phyloP scores from a whole-genome alignment of 768 basidiomycete species.

The Lactarius hatsudake region DNA sequence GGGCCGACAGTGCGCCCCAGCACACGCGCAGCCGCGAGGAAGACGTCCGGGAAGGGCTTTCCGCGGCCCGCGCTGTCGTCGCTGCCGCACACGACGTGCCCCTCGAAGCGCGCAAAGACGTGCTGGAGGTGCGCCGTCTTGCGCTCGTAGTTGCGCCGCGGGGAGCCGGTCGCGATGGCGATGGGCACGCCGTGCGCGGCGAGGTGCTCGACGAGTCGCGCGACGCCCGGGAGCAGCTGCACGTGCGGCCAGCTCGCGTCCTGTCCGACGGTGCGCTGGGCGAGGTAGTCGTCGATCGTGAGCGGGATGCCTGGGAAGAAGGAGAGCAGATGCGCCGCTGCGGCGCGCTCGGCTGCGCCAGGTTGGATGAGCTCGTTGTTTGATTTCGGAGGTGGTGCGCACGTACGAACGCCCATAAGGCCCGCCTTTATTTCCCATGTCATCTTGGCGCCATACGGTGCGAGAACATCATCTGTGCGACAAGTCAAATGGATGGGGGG shows the following conservation, averaged over 20 bases:
- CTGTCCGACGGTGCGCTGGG: constrained; percentile 53
- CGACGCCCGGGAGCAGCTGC: constrained; percentile 68
- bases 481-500: constrained; percentile 10
- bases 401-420: constrained; percentile 80
- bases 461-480: constrained; percentile 64
- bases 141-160: constrained; percentile 57
- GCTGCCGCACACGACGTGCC: constrained; percentile 64
- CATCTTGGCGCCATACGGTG: constrained; percentile 69
- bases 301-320: constrained; percentile 74
- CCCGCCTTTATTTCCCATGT: constrained; percentile 90
- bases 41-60: constrained; percentile 85
- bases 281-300: constrained; percentile 56
- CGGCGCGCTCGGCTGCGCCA: constrained; percentile 57
- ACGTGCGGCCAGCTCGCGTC: constrained; percentile 69
- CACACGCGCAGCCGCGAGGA: constrained; percentile 65
- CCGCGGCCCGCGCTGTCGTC: constrained; percentile 49
- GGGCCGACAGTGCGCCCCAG: constrained; percentile 59
- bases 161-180: constrained; percentile 77
- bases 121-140: constrained; percentile 65
- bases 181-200: constrained; percentile 67
- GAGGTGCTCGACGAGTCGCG: constrained; percentile 68
- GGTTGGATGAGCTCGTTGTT: not conserved
- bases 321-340: constrained; percentile 66
- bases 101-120: constrained; percentile 60
- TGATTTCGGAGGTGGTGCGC: not conserved